phyloP scores from a whole-genome alignment of 345 rosid genomes.

The Nephelium lappaceum region DNA sequence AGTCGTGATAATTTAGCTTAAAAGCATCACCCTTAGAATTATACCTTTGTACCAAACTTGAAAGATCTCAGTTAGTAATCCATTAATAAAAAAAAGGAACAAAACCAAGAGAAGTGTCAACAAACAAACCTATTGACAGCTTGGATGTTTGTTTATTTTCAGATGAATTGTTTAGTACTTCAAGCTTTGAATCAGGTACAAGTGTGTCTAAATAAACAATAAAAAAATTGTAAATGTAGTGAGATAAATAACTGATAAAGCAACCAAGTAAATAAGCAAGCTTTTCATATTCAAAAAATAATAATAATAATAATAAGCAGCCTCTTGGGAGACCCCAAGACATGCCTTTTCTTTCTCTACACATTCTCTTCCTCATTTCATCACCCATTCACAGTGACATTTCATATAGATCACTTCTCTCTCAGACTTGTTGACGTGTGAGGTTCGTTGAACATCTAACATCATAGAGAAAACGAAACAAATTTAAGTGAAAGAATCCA shows the following conservation, averaged over 20 bases:
- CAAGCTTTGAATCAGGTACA: neutral
- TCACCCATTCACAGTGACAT: neutral
- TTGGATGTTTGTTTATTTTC: neutral
- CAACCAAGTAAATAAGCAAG: neutral
- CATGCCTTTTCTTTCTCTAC: neutral
- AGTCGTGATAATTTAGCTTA: neutral
- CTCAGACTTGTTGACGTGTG: too few relatives aligned
- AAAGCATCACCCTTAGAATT: constrained; percentile 10
- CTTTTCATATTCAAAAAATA: neutral
- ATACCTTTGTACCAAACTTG: neutral
- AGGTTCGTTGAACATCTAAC: too few relatives aligned
- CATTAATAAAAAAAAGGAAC: neutral
- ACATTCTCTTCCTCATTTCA: neutral
- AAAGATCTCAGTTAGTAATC: neutral
- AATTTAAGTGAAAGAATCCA: neutral
- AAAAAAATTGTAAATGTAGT: neutral
- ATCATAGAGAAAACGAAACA: neutral
- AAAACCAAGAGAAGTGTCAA: neutral
- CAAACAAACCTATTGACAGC: neutral
- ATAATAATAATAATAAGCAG: too few relatives aligned
- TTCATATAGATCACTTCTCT: neutral
- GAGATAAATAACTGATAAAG: neutral
- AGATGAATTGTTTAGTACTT: neutral
- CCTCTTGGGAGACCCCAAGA: neutral
- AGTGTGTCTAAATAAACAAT: too few relatives aligned